These are phyloP conservation scores for Cladophialophora exuberans DNA, from an alignment of 2,329 filamentous ascomycete species.

Conservation along the genomic window DNA sequence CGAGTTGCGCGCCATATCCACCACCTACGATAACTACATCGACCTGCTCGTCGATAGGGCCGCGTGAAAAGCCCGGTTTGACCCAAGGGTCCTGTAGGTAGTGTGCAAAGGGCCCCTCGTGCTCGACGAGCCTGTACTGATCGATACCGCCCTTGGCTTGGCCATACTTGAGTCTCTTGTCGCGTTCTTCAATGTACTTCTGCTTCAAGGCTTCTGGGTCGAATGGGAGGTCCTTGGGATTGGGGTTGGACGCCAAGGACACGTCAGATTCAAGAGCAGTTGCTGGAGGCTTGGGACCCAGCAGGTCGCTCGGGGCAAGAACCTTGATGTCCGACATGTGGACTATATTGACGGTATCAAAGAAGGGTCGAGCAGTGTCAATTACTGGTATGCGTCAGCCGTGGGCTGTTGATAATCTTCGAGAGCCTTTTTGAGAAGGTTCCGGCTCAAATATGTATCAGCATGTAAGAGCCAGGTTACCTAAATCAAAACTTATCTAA, in stretches of 20 bases:
- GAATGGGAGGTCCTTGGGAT: conserved; percentile 15
- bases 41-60: conserved; percentile 19
- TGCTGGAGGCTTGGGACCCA: conserved; percentile 18
- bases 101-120: conserved; percentile 17
- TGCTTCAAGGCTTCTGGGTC: conserved; percentile 20
- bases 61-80: conserved; percentile 18
- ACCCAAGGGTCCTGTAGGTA: conserved; percentile 23
- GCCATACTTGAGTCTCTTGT: conserved; percentile 15
- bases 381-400: too few relatives aligned
- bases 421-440: too few relatives aligned
- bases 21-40: conserved; percentile 16
- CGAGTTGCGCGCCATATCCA: conserved; percentile 14
- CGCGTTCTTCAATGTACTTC: conserved; percentile 23
- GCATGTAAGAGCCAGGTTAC: too few relatives aligned
- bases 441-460: too few relatives aligned
- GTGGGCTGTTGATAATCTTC: too few relatives aligned
- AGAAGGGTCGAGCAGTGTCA: too few relatives aligned
- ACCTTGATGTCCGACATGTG: conserved; percentile 9
- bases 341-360: background rate
- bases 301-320: conserved; percentile 12
- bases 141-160: conserved; percentile 16
- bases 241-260: conserved; percentile 13
- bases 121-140: conserved; percentile 17
- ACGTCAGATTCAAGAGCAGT: conserved; percentile 15
- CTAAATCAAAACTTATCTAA: too few relatives aligned